Evolutionary conservation across 331 rosid species (phyloP).

Genomic region (Malus hybrid): DNA sequence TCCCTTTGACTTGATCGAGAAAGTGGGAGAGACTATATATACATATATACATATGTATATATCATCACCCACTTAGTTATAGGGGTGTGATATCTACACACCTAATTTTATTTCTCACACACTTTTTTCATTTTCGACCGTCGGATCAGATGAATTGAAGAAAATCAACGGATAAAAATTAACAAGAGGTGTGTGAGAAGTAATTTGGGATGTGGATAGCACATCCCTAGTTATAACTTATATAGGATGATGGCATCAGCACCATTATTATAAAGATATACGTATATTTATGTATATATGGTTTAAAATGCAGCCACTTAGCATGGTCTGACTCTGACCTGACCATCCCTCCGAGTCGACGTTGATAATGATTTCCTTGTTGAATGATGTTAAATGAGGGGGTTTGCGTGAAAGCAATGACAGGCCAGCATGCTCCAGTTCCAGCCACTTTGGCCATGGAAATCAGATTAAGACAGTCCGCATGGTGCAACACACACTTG

Average conservation of each 20-base stretch:
- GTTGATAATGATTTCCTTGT: background rate
- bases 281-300: background rate
- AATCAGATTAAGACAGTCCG: slow-evolving; percentile 2
- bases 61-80: slow-evolving; percentile 27
- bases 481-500: slow-evolving; percentile 2
- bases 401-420: background rate
- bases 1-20: background rate
- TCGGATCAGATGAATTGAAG: no score
- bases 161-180: no score
- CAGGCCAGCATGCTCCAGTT: background rate
- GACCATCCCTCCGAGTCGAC: background rate
- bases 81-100: no score
- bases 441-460: background rate
- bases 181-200: no score
- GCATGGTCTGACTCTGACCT: background rate
- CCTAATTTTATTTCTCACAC: no score
- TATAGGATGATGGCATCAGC: slow-evolving; percentile 9
- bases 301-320: background rate
- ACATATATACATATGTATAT: background rate
- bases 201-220: no score
- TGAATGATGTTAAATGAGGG: background rate
- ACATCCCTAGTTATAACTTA: no score
- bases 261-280: background rate
- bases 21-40: slow-evolving; percentile 2
- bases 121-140: no score